A percentile compares a stretch with the other conserved stretches of the same genome.
Conservation (phyloP, 371 early-diverging fungal genomes). For the Rhizomucor miehei region DNA sequence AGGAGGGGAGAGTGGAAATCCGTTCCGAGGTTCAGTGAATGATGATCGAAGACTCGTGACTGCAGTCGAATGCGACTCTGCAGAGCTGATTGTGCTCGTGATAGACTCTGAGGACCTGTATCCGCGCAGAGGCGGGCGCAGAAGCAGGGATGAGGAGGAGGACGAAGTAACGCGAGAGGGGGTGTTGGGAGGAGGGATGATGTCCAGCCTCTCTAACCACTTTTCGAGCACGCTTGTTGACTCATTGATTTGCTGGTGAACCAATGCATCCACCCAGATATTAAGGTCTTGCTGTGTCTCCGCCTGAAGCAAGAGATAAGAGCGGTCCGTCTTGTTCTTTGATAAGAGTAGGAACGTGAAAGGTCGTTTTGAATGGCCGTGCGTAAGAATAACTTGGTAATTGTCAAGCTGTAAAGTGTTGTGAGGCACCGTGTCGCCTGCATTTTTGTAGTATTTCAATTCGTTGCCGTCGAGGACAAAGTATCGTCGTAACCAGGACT, state of each 20-base stretch:
- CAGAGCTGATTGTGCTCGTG: constrained; percentile 11
- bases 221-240: constrained; percentile 39
- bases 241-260: constrained; percentile 16
- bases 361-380: constrained; percentile 11
- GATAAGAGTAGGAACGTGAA: constrained; percentile 31
- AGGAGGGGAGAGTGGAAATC: constrained; percentile 1
- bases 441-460: constrained; percentile 19
- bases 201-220: constrained; percentile 37
- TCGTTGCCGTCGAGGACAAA: constrained; percentile 23
- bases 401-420: constrained; percentile 30
- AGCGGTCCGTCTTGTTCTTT: constrained; percentile 29
- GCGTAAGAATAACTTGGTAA: constrained; percentile 19
- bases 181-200: constrained; percentile 10
- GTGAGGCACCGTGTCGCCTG: constrained; percentile 23
- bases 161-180: not conserved
- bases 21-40: constrained; percentile 12
- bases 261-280: constrained; percentile 25
- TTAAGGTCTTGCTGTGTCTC: constrained; percentile 18
- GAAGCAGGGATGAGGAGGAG: constrained; percentile 2
- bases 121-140: constrained; percentile 10
- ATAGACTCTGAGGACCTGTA: constrained; percentile 14
- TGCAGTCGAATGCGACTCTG: constrained; percentile 2
- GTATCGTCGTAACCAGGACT: constrained; percentile 17
- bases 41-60: constrained; percentile 11
- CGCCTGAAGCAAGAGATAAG: constrained; percentile 37